Conservation (phyloP, 2,329 filamentous ascomycete species). For the Colletotrichum cordylinicola region DNA sequence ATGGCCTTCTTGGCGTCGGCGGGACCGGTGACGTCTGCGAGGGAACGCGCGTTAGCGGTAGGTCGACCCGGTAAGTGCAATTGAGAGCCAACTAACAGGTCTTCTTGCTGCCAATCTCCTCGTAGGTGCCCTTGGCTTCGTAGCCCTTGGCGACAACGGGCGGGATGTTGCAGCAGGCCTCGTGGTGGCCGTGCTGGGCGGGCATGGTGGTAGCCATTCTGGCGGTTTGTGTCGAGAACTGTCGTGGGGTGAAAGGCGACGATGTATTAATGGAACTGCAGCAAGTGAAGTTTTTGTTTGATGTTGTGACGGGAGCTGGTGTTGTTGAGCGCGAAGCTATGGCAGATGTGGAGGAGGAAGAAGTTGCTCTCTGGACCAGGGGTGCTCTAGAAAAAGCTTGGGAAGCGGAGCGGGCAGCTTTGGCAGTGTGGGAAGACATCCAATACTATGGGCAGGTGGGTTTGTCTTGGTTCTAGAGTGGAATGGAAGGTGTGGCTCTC, state of each 20-base stretch:
- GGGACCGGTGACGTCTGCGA: conserved; percentile 54
- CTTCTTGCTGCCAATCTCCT: conserved; percentile 60
- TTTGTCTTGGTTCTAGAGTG: background rate
- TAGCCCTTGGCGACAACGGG: conserved; percentile 63
- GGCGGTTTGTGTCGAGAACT: conserved; percentile 3
- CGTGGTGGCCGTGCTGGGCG: conserved; percentile 58
- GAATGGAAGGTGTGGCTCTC: background rate
- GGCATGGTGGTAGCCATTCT: conserved; percentile 55
- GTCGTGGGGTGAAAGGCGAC: background rate
- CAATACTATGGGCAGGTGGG: background rate
- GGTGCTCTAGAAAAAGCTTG: conserved; percentile 3
- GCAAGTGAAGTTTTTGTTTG: background rate
- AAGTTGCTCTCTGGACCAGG: background rate
- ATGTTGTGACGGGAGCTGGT: background rate
- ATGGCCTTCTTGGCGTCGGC: conserved; percentile 61
- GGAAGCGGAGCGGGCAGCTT: conserved; percentile 6
- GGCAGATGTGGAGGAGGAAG: background rate
- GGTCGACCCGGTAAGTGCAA: background rate
- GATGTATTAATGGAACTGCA: background rate
- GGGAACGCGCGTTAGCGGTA: background rate
- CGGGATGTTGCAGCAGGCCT: conserved; percentile 64
- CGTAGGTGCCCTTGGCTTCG: conserved; percentile 59
- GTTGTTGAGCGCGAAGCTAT: conserved; percentile 2
- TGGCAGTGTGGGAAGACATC: conserved; percentile 2
- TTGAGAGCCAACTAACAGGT: conserved; percentile 42